Evolutionary conservation across 1,284 basidiomycete genomes (phyloP), one percentile per base, ranked within the genome.

Genomic region (Fomitopsis schrenkii): DNA sequence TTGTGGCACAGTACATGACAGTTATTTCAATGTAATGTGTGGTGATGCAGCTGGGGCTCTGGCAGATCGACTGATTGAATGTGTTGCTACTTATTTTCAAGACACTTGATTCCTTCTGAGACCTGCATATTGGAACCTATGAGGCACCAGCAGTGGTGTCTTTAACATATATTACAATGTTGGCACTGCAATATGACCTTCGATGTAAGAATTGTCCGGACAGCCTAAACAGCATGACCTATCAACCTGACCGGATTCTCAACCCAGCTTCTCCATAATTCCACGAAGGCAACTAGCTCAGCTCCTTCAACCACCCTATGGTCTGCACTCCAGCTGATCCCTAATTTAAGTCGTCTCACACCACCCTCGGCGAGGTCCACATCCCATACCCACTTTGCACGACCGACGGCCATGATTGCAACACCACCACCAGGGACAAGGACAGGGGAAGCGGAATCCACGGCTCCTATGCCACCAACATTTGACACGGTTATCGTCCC

Each of bases 241-340:
- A 94, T 81, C 67, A 94, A 71, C 69, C 89, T 79, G 74, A 84
- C 86, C 1, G 95, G 95, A 26, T 80, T 75, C 77, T 97, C 94
- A 35, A 96, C 88, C 77, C 88, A 94, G 22, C 76, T 79, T 68
- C 95, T 89, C 94, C 95, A 97, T 50, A 83, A 82, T 76, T 96
- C 93, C 56, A 95, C 91, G 73, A 97, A 94, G 59, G 90, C 89
- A 52, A 94, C 94, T 63, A 97, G 74, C 77, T 97, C 95, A 0
- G 94, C 95, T 6, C 95, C 95, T 73, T 97, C 95, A 8, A 97
- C 88, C 6, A 97, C 87, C 19, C 95, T 78, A 78, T 97, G 95
- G 73, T 97, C 95, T 36, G 91, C 95, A 66, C 87, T 89, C 91
- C 94, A 96, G 63, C 90, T 92, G 3, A 94, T 83, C 26, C 86